These are phyloP conservation scores for Sphagnum tenellum DNA, from an alignment of 225 moss, liverwort and hornwort species.

Conservation along the genomic window DNA sequence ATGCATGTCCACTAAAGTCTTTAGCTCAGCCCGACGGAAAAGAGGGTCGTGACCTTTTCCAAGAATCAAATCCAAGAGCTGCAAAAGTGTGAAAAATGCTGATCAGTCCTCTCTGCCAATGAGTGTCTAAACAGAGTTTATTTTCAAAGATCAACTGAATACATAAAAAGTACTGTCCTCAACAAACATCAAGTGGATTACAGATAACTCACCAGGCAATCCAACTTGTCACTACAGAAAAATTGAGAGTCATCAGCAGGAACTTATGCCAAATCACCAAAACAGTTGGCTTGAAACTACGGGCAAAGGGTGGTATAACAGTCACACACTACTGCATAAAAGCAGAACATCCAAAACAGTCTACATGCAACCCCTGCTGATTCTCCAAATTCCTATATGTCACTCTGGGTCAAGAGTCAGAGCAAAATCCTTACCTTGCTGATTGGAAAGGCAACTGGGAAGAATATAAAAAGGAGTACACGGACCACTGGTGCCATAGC, in stretches of 20 bases:
- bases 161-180: no score
- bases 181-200: no score
- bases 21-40: slow-evolving; percentile 83
- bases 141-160: neutral
- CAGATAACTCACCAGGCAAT: no score
- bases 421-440: slow-evolving; percentile 67
- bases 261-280: no score
- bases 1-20: slow-evolving; percentile 87
- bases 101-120: no score
- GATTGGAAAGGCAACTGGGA: slow-evolving; percentile 70
- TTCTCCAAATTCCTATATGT: neutral
- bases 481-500: slow-evolving; percentile 70
- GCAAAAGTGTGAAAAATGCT: slow-evolving; percentile 1
- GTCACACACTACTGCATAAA: no score
- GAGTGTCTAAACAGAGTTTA: neutral
- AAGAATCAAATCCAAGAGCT: slow-evolving; percentile 68
- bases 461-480: slow-evolving; percentile 59
- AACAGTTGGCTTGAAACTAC: no score
- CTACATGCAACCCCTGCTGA: no score
- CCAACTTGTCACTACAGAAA: no score
- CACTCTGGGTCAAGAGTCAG: neutral
- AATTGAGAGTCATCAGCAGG: no score
- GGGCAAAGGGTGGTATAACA: no score
- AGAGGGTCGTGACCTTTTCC: slow-evolving; percentile 69
- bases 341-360: no score